Conservation (phyloP, 371 early-diverging fungal genomes). For the Basidiobolus meristosporus region DNA sequence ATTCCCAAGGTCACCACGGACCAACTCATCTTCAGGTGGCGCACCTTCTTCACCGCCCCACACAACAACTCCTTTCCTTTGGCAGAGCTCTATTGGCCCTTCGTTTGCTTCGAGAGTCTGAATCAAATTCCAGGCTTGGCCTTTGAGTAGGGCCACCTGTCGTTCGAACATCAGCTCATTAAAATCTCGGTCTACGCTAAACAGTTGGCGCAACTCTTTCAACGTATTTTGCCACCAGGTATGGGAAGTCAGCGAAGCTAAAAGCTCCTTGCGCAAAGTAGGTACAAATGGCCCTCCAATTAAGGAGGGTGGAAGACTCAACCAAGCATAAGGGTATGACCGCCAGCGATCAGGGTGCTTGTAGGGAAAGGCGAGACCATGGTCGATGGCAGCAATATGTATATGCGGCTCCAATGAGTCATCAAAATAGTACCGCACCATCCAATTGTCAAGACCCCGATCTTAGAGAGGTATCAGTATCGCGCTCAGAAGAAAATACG, state of each 20-base stretch:
- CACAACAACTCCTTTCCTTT: constrained; percentile 23
- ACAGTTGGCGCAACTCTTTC: constrained; percentile 35
- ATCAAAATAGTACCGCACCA: constrained; percentile 41
- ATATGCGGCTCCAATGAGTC: constrained; percentile 15
- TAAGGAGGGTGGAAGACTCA: constrained; percentile 36
- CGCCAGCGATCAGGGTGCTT: constrained; percentile 84
- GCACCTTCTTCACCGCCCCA: constrained; percentile 22
- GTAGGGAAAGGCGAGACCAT: constrained; percentile 82
- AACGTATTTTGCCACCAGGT: constrained; percentile 65
- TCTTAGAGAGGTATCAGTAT: constrained; percentile 15
- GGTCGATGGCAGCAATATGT: constrained; percentile 74
- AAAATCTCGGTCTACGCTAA: constrained; percentile 51
- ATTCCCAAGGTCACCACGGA: no score
- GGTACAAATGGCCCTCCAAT: constrained; percentile 42
- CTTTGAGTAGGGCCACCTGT: constrained; percentile 69
- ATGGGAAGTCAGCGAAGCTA: constrained; percentile 43
- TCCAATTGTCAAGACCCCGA: constrained; percentile 81
- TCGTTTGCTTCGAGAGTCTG: constrained; percentile 34
- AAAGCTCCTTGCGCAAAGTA: constrained; percentile 35
- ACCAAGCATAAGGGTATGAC: constrained; percentile 81
- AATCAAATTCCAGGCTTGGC: constrained; percentile 69
- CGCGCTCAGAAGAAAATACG: neutral
- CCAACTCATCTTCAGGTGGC: no score
- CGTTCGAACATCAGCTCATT: constrained; percentile 57
- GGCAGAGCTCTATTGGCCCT: constrained; percentile 33